These are phyloP conservation scores for Aspergillus pseudotamarii DNA, from an alignment of 2,329 filamentous ascomycete genomes.

Conservation along the genomic window DNA sequence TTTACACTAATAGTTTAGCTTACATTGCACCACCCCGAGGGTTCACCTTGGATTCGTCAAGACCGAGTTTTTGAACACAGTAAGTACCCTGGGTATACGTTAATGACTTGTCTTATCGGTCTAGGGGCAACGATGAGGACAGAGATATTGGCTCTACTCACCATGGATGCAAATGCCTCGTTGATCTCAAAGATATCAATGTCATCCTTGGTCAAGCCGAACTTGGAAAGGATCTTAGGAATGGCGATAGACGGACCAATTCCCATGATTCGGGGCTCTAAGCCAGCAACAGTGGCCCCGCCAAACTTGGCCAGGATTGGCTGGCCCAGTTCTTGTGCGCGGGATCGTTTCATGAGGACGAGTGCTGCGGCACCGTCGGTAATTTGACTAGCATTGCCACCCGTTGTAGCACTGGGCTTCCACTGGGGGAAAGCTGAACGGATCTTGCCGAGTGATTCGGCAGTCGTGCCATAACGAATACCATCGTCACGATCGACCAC, in stretches of 20 bases:
- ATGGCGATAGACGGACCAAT: constrained; percentile 90
- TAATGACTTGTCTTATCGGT: neutral
- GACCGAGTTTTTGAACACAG: constrained; percentile 80
- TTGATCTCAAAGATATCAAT: constrained; percentile 59
- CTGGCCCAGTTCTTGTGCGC: constrained; percentile 80
- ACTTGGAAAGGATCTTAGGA: constrained; percentile 80
- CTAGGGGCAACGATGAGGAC: neutral
- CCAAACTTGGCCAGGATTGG: constrained; percentile 87
- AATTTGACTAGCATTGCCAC: constrained; percentile 89
- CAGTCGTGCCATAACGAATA: constrained; percentile 78
- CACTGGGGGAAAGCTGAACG: constrained; percentile 78
- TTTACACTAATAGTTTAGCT: constrained; percentile 14
- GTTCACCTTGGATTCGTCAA: constrained; percentile 84
- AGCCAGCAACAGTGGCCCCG: constrained; percentile 76
- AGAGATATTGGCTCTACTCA: constrained; percentile 13
- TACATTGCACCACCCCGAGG: constrained; percentile 87
- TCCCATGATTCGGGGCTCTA: constrained; percentile 89
- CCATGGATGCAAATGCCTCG: constrained; percentile 81
- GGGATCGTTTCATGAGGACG: constrained; percentile 87
- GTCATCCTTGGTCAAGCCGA: constrained; percentile 63
- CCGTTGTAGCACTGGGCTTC: constrained; percentile 79
- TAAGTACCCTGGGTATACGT: constrained; percentile 71
- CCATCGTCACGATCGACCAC: constrained; percentile 82
- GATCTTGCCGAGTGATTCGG: constrained; percentile 81
- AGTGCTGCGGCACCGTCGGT: constrained; percentile 90